These are phyloP conservation scores for Biscogniauxia marginata DNA, from an alignment of 2,329 filamentous ascomycete species.

Conservation along the genomic window DNA sequence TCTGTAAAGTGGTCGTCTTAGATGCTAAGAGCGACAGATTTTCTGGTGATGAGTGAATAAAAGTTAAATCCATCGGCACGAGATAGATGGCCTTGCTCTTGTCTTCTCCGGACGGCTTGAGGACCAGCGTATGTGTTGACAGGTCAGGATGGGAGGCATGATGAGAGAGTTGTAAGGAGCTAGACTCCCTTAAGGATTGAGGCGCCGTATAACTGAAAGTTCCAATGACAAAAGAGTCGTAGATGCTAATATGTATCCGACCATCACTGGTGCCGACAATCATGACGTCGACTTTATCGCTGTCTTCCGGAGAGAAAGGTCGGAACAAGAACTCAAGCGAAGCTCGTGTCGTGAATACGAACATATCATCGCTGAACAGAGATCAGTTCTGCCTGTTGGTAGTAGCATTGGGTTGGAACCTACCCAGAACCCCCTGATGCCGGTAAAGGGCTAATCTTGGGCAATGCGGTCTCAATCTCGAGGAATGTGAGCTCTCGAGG, in stretches of 20 bases:
- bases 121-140: slow-evolving; percentile 74
- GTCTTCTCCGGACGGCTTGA: slow-evolving; percentile 44
- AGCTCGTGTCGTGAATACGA: slow-evolving; percentile 66
- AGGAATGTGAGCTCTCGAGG: slow-evolving; percentile 71
- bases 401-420: slow-evolving; percentile 30
- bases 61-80: slow-evolving; percentile 80
- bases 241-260: slow-evolving; percentile 74
- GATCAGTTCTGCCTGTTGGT: slow-evolving; percentile 15
- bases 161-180: slow-evolving; percentile 42
- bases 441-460: slow-evolving; percentile 72
- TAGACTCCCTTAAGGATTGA: slow-evolving; percentile 22
- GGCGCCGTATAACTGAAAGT: slow-evolving; percentile 53
- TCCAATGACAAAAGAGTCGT: slow-evolving; percentile 81
- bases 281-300: slow-evolving; percentile 76
- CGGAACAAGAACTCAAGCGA: slow-evolving; percentile 71
- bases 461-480: slow-evolving; percentile 73
- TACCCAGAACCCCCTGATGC: slow-evolving; percentile 62
- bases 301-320: slow-evolving; percentile 59
- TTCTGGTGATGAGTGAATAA: slow-evolving; percentile 74
- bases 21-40: slow-evolving; percentile 82
- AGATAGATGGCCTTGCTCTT: slow-evolving; percentile 51
- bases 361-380: slow-evolving; percentile 50
- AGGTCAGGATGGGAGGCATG: slow-evolving; percentile 72
- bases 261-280: slow-evolving; percentile 71
- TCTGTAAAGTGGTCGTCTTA: slow-evolving; percentile 84